phyloP scores from a whole-genome alignment of 345 rosid species.

The Populus alba region DNA sequence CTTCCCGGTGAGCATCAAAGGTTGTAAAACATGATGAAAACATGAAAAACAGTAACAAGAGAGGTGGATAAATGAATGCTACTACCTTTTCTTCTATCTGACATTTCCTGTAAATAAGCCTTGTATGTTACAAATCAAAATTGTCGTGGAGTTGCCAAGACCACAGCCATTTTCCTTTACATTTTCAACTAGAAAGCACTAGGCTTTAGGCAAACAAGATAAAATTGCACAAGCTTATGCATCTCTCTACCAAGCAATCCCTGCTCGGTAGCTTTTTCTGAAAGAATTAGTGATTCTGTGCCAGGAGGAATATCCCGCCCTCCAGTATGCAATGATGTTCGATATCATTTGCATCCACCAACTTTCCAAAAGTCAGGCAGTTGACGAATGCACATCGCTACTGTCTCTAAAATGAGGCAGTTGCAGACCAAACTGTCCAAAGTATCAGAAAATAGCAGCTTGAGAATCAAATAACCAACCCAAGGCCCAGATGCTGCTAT shows the following conservation, averaged over 20 bases:
- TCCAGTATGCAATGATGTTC: neutral
- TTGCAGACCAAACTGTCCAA: slow-evolving; percentile 4
- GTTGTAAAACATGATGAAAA: neutral
- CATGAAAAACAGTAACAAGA: slow-evolving; percentile 15
- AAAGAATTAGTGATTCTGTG: slow-evolving; percentile 26
- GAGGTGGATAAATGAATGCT: slow-evolving; percentile 36
- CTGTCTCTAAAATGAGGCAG: neutral
- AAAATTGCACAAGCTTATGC: slow-evolving; percentile 24
- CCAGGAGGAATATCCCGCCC: neutral
- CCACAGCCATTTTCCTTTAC: slow-evolving; percentile 29
- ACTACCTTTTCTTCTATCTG: slow-evolving; percentile 36
- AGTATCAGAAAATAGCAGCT: slow-evolving; percentile 17
- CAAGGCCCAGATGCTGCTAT: slow-evolving; percentile 15
- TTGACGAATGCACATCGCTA: neutral
- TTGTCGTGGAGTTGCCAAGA: slow-evolving; percentile 32
- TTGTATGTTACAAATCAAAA: slow-evolving; percentile 59
- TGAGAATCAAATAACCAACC: slow-evolving; percentile 3
- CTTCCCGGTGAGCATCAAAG: neutral
- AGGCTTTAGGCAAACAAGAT: slow-evolving; percentile 22
- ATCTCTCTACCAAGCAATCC: slow-evolving; percentile 13
- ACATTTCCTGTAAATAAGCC: slow-evolving; percentile 39
- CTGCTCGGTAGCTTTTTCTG: slow-evolving; percentile 15
- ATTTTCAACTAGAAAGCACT: slow-evolving; percentile 28
- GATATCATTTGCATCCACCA: neutral
- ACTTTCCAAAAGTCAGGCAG: neutral